phyloP scores from a whole-genome alignment of 306 rosid genomes.

The Cucumis melo region DNA sequence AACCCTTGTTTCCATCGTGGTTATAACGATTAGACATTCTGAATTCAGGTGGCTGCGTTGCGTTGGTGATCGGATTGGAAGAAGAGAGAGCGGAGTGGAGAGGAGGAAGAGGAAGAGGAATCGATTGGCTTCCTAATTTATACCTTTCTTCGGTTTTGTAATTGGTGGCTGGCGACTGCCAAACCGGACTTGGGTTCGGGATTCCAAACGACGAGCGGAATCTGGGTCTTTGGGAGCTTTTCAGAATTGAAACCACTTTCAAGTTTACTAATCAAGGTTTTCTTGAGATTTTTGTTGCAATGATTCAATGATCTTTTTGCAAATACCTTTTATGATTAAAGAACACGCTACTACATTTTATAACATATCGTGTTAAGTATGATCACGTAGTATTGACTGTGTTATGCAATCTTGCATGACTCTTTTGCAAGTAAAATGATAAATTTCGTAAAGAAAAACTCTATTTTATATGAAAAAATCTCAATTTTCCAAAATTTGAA shows the following conservation, averaged over 20 bases:
- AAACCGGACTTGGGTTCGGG: background rate
- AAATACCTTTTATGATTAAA: too few relatives aligned
- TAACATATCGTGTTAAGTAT: too few relatives aligned
- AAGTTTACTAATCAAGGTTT: too few relatives aligned
- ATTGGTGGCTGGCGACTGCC: background rate
- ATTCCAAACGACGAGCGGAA: background rate
- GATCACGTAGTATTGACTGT: too few relatives aligned
- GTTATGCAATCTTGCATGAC: too few relatives aligned
- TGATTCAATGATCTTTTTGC: too few relatives aligned
- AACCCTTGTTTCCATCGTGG: slow-evolving; percentile 43
- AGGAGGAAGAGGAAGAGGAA: background rate
- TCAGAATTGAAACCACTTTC: background rate
- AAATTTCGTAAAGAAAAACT: too few relatives aligned
- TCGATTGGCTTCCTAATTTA: background rate
- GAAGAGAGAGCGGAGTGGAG: background rate
- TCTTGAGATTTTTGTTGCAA: too few relatives aligned
- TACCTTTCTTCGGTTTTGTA: background rate
- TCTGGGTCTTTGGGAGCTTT: background rate
- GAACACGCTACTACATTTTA: too few relatives aligned
- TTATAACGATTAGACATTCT: slow-evolving; percentile 45
- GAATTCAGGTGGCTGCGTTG: background rate
- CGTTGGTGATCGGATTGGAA: background rate
- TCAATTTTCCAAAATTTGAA: too few relatives aligned
- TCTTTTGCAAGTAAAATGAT: too few relatives aligned
- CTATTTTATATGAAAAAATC: too few relatives aligned